A percentile compares a stretch with the other conserved stretches of the same genome.
Evolutionary conservation across 2,329 filamentous ascomycete species (phyloP).

Genomic region (Gnomoniopsis sp.): DNA sequence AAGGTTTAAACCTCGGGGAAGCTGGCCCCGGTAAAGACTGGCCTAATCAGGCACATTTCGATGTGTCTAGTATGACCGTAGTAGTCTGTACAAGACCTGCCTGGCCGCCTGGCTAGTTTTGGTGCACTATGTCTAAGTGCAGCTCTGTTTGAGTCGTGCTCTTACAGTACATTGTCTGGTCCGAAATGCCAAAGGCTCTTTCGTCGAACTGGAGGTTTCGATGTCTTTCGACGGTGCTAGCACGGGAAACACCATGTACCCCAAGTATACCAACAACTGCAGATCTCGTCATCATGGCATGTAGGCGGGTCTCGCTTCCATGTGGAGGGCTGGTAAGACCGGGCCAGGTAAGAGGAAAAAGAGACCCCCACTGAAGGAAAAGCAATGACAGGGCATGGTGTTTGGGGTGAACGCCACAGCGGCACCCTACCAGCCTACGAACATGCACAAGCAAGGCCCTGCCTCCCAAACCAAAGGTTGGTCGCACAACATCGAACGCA

Average conservation of each 20-base stretch:
- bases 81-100: no score
- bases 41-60: no score
- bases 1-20: no score
- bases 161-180: no score
- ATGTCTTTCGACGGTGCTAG: not conserved
- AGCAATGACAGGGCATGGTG: not conserved
- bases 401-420: not conserved
- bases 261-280: not conserved
- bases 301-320: not conserved
- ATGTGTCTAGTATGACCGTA: no score
- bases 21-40: no score
- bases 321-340: not conserved
- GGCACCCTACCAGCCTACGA: not conserved
- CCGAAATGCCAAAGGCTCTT: no score
- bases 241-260: not conserved
- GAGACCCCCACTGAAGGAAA: not conserved
- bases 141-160: no score
- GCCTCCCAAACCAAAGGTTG: not conserved
- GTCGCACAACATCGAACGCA: not conserved
- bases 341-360: not conserved
- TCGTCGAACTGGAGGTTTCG: not conserved
- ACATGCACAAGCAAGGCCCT: not conserved
- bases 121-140: no score
- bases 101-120: no score
- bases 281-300: not conserved